Evolutionary conservation across 1,284 basidiomycete genomes (phyloP), one percentile per base, ranked within the genome.

Genomic region (Cystobasidium slooffiae): DNA sequence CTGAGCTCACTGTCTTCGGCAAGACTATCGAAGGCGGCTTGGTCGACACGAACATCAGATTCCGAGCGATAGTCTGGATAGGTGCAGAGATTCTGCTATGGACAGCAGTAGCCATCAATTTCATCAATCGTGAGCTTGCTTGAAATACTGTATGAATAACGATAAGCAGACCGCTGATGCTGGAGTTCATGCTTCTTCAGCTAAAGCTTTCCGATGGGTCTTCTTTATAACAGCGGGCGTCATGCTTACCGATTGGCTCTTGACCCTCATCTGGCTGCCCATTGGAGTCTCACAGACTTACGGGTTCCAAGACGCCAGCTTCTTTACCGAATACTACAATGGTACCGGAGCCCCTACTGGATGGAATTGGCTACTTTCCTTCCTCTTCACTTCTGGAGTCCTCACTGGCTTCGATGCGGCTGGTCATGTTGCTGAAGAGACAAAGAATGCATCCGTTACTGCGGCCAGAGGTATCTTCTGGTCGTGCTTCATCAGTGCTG

Each of bases 401-500:
- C 84, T 94, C 83, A 92, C 90, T 14, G 92, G 92, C 2, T 94
- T 93, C 78, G 92, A 93, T 81, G 92, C 92, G 0, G 89, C 91
- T 18, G 92, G 92, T 0, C 92, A 94, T 77, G 89, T 94, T 75
- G 91, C 91, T 1, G 92, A 94, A 82, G 92, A 94, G 83, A 93
- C 92, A 0, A 91, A 91, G 82, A 90, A 93, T 80, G 92, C 92
- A 1, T 90, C 90, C 75, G 86, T 92, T 53, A 85, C 89, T 52
- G 91, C 92, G 7, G 90, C 89, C 6, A 89, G 88, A 79, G 92
- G 92, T 1, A 91, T 94, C 76, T 83, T 94, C 49, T 87, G 83
- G 67, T 90, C 90, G 76, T 89, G 88, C 24, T 80, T 92, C 24
- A 88, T 90, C 12, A 92, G 91, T 0, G 91, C 90, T 8, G 80